Base-by-base conservation (phyloP, 2,329 filamentous ascomycete genomes). In the Colletotrichum kahawae region DNA sequence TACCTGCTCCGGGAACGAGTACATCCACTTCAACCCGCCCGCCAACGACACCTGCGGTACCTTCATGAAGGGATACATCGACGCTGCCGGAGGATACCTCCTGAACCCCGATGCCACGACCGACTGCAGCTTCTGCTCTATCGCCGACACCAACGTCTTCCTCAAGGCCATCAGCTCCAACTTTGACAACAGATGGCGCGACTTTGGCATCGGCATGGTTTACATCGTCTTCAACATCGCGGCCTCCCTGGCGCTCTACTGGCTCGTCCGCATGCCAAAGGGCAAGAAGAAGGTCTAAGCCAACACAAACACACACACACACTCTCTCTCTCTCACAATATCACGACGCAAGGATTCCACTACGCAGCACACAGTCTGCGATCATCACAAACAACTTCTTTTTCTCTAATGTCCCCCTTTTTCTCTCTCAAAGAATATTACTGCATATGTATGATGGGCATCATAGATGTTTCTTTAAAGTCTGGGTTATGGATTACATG, bases 21-120 rank as follows among this genome's bases (percentile, higher is more conserved):
- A 90, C 71, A 85, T 92, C 9, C 82, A 85, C 18, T 91, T 95
- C 80, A 82, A 89, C 18, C 93, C 1, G 86, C 89, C 0, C 69
- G 80, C 0, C 86, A 68, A 73, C 65, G 33, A 86, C 18, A 77
- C 77, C 21, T 93, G 92, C 77, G 82, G 78, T 0, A 77, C 86
- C 7, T 93, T 92, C 76, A 79, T 92, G 77, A 75, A 78, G 1
- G 76, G 79, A 0, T 91, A 87, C 76, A 84, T 89, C 3, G 74
- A 81, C 0, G 67, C 72, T 4, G 76, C 85, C 0, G 88, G 88
- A 88, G 90, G 90, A 0, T 83, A 84, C 18, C 81, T 92, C 4
- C 78, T 84, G 7, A 85, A 91, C 75, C 81, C 83, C 0, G 74
- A 79, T 1, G 85, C 87, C 0, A 87, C 83, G 0, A 80, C 81